Evolutionary conservation across 768 basidiomycete species (phyloP).

Genomic region (Mycena kentingensis): DNA sequence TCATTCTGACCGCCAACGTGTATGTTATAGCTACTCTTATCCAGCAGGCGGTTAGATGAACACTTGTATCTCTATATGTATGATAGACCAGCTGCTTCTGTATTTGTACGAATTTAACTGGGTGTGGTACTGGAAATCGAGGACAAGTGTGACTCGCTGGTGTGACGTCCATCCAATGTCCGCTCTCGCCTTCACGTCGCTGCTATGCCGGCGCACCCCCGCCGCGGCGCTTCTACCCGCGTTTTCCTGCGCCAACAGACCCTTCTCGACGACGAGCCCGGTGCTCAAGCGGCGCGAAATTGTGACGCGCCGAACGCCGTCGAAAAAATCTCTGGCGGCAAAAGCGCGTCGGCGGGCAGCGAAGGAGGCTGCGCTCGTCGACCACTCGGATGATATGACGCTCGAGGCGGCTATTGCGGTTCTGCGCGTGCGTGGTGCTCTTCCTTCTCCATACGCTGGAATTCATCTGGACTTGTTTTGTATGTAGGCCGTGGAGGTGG

Average conservation of each 20-base stretch:
- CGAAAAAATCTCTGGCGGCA: conserved; percentile 71
- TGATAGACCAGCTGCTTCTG: too few species aligned
- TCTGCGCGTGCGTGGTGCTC: conserved; percentile 57
- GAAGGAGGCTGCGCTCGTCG: conserved; percentile 54
- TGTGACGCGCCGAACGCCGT: conserved; percentile 55
- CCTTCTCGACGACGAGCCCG: conserved; percentile 55
- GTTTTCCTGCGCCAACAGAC: conserved; percentile 29
- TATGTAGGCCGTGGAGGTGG: conserved; percentile 78
- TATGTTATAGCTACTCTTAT: too few species aligned
- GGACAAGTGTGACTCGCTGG: too few species aligned
- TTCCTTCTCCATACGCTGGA: conserved; percentile 6
- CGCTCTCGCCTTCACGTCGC: not conserved
- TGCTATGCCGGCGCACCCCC: not conserved
- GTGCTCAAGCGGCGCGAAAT: conserved; percentile 52
- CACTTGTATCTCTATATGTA: too few species aligned
- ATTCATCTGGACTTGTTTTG: not conserved
- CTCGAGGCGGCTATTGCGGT: conserved; percentile 68
- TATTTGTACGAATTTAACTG: too few species aligned
- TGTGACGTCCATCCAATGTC: too few species aligned
- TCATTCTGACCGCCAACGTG: conserved; percentile 70
- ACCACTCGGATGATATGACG: conserved; percentile 66
- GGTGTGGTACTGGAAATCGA: too few species aligned
- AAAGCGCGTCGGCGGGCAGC: conserved; percentile 62
- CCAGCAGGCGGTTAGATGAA: too few species aligned
- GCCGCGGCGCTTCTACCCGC: not conserved